Percentiles rank a stretch among this genome's conserved stretches.
Conservation (phyloP, 23 red algal genomes). For the Gracilaria vermiculophylla region DNA sequence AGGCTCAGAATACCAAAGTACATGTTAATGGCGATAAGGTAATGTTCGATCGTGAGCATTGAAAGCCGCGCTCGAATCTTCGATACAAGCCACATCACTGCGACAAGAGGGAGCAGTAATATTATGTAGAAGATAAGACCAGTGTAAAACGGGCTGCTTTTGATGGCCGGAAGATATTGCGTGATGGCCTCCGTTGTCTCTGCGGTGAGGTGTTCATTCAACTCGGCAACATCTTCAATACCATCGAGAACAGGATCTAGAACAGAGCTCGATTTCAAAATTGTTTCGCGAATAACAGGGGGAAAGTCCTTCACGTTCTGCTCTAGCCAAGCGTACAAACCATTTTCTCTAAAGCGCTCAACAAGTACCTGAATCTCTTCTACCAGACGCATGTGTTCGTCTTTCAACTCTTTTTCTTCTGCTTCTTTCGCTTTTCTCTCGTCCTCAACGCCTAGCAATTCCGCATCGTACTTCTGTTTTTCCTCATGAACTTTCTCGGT, state of each 20-base stretch:
- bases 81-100: constrained; percentile 31
- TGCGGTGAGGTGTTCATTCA: constrained; percentile 62
- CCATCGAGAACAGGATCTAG: constrained; percentile 53
- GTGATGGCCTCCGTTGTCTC: constrained; percentile 60
- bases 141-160: constrained; percentile 65
- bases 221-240: constrained; percentile 54
- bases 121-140: constrained; percentile 75
- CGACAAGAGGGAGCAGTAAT: constrained; percentile 51
- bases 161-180: constrained; percentile 47
- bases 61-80: constrained; percentile 61
- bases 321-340: constrained; percentile 59
- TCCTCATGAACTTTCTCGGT: constrained; percentile 37
- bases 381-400: constrained; percentile 43
- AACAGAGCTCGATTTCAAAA: constrained; percentile 52
- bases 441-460: constrained; percentile 1
- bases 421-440: constrained; percentile 36
- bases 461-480: constrained; percentile 25
- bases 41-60: constrained; percentile 58
- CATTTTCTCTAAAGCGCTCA: constrained; percentile 44
- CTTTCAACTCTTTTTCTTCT: constrained; percentile 39
- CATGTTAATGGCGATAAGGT: constrained; percentile 62
- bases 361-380: constrained; percentile 54
- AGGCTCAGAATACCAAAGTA: constrained; percentile 68
- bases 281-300: constrained; percentile 54
- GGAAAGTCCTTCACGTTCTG: constrained; percentile 39